Percentiles rank a stretch among this genome's conserved stretches.
phyloP scores from a whole-genome alignment of 345 rosid genomes.

The Linum lewisii region DNA sequence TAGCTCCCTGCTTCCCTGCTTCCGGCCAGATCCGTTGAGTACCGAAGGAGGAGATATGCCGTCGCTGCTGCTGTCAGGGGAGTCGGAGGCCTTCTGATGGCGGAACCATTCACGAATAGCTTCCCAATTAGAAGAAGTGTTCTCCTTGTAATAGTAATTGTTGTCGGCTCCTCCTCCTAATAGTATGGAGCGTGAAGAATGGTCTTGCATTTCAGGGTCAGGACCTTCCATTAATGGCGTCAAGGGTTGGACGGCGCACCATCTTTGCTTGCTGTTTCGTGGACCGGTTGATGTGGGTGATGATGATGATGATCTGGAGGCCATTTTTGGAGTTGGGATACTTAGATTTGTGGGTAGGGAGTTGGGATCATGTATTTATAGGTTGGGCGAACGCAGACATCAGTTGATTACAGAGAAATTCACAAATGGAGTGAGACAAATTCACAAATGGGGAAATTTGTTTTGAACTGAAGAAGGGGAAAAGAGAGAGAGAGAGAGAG shows the following conservation, averaged over 20 bases:
- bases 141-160: neutral
- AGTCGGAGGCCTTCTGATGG: slow-evolving; percentile 42
- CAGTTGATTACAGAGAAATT: no score
- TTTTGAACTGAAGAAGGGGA: neutral
- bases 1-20: slow-evolving; percentile 18
- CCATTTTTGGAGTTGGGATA: neutral
- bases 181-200: slow-evolving; percentile 10
- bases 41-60: slow-evolving; percentile 12
- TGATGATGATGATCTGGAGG: neutral
- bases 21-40: slow-evolving; percentile 23
- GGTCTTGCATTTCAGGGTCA: slow-evolving; percentile 78
- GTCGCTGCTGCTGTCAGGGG: neutral
- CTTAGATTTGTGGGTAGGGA: no score
- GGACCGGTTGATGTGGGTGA: neutral
- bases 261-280: slow-evolving; percentile 32
- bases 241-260: slow-evolving; percentile 52
- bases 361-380: no score
- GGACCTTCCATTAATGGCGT: slow-evolving; percentile 96
- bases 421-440: no score
- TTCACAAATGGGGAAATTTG: no score
- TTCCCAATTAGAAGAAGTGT: slow-evolving; percentile 39
- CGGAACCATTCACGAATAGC: slow-evolving; percentile 87
- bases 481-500: neutral
- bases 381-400: neutral
- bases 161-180: slow-evolving; percentile 53